Conservation (phyloP, 805 yeast species). For the Candida pseudoglaebosa region DNA sequence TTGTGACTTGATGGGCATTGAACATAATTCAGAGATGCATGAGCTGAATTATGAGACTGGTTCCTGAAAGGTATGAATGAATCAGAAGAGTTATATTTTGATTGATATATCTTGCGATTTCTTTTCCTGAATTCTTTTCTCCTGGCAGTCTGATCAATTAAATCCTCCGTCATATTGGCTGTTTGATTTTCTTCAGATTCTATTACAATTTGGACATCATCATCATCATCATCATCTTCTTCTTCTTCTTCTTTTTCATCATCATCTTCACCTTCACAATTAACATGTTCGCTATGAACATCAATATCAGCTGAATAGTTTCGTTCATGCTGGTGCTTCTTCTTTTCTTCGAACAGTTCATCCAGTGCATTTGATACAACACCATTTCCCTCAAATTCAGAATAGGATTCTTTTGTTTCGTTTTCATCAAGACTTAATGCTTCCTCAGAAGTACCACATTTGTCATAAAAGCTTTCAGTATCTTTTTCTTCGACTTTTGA, state of each 20-base stretch:
- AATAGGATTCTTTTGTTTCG: conserved; percentile 3
- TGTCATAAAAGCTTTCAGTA: neutral
- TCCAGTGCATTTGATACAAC: too few relatives aligned
- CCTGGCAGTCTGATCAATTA: neutral
- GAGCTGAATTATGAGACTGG: conserved; percentile 15
- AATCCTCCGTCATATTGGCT: neutral
- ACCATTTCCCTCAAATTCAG: conserved; percentile 1
- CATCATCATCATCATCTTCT: conserved; percentile 32
- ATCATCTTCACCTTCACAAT: conserved; percentile 5
- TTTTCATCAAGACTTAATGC: conserved; percentile 4
- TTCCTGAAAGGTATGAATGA: conserved; percentile 15
- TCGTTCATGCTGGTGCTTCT: too few relatives aligned
- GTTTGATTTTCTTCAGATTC: conserved; percentile 26
- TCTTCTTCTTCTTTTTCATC: conserved; percentile 18
- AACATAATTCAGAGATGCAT: conserved; percentile 16
- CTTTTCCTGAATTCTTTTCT: neutral
- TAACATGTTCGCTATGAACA: too few relatives aligned
- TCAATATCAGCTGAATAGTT: too few relatives aligned
- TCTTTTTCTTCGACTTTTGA: conserved; percentile 9
- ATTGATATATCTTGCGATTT: conserved; percentile 11
- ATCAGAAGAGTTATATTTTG: conserved; percentile 19
- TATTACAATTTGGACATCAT: conserved; percentile 36
- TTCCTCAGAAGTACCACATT: conserved; percentile 2
- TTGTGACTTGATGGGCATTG: neutral
- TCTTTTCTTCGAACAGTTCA: neutral